phyloP scores from a whole-genome alignment of 2,329 filamentous ascomycete species.

The Fusarium agapanthi region DNA sequence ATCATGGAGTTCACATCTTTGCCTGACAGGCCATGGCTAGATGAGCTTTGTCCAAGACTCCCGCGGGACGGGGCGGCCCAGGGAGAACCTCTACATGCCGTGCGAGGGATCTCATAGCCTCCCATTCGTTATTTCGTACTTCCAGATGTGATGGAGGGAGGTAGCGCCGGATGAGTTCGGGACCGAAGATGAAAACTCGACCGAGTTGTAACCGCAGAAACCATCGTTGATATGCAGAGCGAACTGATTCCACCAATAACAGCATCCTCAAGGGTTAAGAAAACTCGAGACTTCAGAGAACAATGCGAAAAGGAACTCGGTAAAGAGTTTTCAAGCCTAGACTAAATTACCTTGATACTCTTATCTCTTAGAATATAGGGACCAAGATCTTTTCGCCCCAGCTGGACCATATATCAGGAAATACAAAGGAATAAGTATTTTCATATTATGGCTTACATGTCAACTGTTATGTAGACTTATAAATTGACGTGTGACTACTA shows the following conservation, averaged over 20 bases:
- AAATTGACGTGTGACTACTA: neutral
- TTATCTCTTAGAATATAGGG: neutral
- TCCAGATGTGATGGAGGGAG: neutral
- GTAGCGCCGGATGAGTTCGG: neutral
- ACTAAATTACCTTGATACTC: neutral
- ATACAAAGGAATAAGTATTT: too few species aligned
- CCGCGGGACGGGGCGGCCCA: too few species aligned
- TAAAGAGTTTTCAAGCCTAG: neutral
- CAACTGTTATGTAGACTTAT: too few species aligned
- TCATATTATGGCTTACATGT: fast-evolving
- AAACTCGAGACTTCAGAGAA: neutral
- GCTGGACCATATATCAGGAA: neutral
- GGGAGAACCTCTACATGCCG: neutral
- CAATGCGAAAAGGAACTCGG: fast-evolving
- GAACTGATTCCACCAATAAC: neutral
- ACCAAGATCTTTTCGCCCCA: too few species aligned
- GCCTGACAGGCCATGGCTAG: neutral
- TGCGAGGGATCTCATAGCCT: neutral
- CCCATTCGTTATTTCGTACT: neutral
- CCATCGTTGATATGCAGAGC: neutral
- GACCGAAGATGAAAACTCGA: neutral
- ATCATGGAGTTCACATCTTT: neutral
- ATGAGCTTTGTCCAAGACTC: neutral
- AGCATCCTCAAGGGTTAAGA: neutral
- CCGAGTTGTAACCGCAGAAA: neutral